Base-by-base conservation (phyloP, 176 grass and related monocot genomes). In the Coix lacrymajobi region DNA sequence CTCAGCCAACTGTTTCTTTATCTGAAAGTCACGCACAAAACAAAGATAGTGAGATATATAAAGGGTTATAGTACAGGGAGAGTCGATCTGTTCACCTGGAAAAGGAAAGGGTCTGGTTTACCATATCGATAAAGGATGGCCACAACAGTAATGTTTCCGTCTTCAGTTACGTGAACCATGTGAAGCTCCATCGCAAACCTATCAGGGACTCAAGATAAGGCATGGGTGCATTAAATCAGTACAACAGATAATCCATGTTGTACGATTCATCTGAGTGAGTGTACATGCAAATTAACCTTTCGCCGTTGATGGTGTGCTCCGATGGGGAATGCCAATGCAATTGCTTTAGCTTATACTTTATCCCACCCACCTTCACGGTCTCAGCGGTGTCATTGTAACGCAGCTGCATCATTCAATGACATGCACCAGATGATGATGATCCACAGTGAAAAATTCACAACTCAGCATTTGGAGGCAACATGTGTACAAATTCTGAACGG, bases 271-370 rank as follows among this genome's bases (percentile, higher is more conserved):
- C 10, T 79, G 48, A 30, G 72, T 79, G 48, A 30, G 72, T 66
- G 75, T 69, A 36, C 24, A 63, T 32, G 17, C 46, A 75, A 75
- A n/a, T n/a, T n/a, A n/a, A 96, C 93, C 93, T 88, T 88, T 90
- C 17, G 60, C 90, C 88, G 62, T 90, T 77, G 65, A 96, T 85
- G 61, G 77, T 91, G 76, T 96, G 90, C 77, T 96, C 90, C 2
- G 93, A 96, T 68, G 93, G 93, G 24, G 88, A 89, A 43, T 96
- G 93, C 93, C 93, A 96, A 79, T 96, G 93, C 90, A 96, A 65
- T 38, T 90, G 86, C 66, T 87, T 85, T 49, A 92, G 70, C 51
- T 60, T 65, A 79, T 96, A 96, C 26, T 83, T 89, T 22, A 75
- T 91, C 20, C 88, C 85, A 19, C 73, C 77, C 43, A 92, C 85